phyloP scores from a whole-genome alignment of 2,329 filamentous ascomycete genomes.

The Neonectria sp. region DNA sequence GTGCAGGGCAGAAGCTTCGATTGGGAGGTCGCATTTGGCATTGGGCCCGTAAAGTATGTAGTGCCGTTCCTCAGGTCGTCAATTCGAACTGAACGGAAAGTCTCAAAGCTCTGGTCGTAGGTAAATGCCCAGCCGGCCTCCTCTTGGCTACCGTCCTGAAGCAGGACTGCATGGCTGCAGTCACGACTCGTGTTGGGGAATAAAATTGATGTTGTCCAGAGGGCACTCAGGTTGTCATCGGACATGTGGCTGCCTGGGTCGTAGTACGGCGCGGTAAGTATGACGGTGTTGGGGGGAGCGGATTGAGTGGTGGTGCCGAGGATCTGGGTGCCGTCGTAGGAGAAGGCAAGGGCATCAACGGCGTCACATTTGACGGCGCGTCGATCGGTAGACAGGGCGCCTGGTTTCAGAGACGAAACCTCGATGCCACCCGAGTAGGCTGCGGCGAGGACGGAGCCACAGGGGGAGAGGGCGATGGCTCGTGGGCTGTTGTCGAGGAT shows the following conservation, averaged over 20 bases:
- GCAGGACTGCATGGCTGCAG: conserved; percentile 82
- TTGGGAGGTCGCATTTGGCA: conserved; percentile 65
- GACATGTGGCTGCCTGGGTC: conserved; percentile 77
- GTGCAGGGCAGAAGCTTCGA: conserved; percentile 78
- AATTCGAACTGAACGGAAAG: conserved; percentile 82
- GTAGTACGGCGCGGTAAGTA: conserved; percentile 85
- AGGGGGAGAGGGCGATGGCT: conserved; percentile 85
- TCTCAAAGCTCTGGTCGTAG: conserved; percentile 83
- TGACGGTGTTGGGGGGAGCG: conserved; percentile 78
- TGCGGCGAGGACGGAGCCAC: conserved; percentile 85
- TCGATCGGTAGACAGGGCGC: conserved; percentile 75
- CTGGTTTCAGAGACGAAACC: conserved; percentile 80
- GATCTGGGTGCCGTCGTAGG: conserved; percentile 83
- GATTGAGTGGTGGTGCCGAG: conserved; percentile 80
- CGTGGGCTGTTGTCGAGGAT: conserved; percentile 84
- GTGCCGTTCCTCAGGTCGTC: conserved; percentile 83
- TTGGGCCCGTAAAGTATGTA: conserved; percentile 83
- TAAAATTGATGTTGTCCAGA: conserved; percentile 90
- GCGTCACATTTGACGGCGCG: conserved; percentile 84
- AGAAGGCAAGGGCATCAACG: conserved; percentile 83
- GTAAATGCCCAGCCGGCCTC: conserved; percentile 84
- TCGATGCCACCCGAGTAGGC: conserved; percentile 93
- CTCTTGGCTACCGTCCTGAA: conserved; percentile 72
- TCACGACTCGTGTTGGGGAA: conserved; percentile 86
- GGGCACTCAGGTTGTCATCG: conserved; percentile 78